Evolutionary conservation across 495 filamentous ascomycete species (phyloP).

Genomic region (Pyrenula massariospora): DNA sequence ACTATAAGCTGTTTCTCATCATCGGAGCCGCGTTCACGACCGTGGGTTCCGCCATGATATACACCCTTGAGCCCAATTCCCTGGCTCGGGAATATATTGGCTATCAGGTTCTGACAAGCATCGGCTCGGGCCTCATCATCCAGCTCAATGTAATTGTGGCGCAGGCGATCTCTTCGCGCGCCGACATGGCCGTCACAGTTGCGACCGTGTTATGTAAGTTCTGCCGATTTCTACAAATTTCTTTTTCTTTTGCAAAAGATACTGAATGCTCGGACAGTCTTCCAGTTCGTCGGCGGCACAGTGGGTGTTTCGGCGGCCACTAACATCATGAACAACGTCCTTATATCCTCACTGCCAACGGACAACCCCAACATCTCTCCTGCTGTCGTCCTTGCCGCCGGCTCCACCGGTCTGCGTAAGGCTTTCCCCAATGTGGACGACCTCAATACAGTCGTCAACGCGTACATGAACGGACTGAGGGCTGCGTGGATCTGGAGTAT

Average conservation of each 20-base stretch:
- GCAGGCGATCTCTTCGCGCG: not conserved
- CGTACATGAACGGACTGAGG: constrained; percentile 49
- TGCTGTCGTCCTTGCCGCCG: constrained; percentile 25
- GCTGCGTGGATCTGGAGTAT: constrained; percentile 17
- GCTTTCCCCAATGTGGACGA: constrained; percentile 26
- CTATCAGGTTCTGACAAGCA: constrained; percentile 46
- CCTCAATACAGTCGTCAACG: constrained; percentile 36
- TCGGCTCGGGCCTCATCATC: constrained; percentile 4
- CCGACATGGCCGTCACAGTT: not conserved
- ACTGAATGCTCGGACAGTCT: constrained; percentile 11
- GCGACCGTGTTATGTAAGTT: not conserved
- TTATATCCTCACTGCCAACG: constrained; percentile 20
- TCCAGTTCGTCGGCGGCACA: constrained; percentile 32
- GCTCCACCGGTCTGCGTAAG: constrained; percentile 37
- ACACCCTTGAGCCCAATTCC: constrained; percentile 38
- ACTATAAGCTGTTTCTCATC: not conserved
- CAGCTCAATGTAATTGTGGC: not conserved
- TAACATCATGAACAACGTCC: constrained; percentile 28
- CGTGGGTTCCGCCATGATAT: constrained; percentile 52
- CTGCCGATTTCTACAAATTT: constrained; percentile 6
- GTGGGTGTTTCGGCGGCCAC: constrained; percentile 33
- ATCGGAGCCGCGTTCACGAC: constrained; percentile 34
- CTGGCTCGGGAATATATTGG: constrained; percentile 47
- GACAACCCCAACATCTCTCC: constrained; percentile 31
- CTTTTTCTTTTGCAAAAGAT: not conserved